Base-by-base conservation (phyloP, 495 filamentous ascomycete genomes). In the Corynascus novoguineensis region DNA sequence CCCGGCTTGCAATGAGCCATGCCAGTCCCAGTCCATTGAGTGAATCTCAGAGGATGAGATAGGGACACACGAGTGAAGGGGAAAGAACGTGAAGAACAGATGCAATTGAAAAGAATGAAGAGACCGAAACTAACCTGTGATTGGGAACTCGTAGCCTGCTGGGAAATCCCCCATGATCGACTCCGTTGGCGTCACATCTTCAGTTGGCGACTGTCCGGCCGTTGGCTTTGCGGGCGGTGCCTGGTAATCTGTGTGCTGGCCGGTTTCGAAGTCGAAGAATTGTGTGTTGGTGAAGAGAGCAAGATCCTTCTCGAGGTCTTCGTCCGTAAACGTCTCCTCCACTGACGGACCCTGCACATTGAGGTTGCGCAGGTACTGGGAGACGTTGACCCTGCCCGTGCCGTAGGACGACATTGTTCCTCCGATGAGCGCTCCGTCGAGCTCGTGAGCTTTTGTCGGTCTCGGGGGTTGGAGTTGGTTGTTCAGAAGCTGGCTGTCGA, bases 281-380 rank as follows among this genome's bases (percentile, higher is more conserved):
- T 93, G 86, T 47, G 89, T 83, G 72, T 97, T 96, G 57, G 90
- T 95, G 79, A 97, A 96, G 61, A 95, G 78, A 28, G 87, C 88
- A 44, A 98, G 79, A 46, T 93, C 90, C 50, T 86, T 80, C 24
- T 70, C 69, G 50, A 76, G 66, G 46, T 68, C 63, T 63, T 87
- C 86, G 64, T 83, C 70, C 57, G 79, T 84, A 41, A 71, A 70
- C 4, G 63, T 55, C 31, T 88, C 83, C 58, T 84, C 83, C 45
- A 80, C 63, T 7, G 84, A 77, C 47, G 83, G 73, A 55, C 90
- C 86, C 64, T 87, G 81, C 51, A 84, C 79, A 71, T 97, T 97
- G 53, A 97, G 77, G 64, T 92, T 86, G 60, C 90, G 85, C 68
- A 97, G 77, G 73, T 92, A 92, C 63, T 90, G 86, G 51, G 89